Evolutionary conservation across 2,329 filamentous ascomycete genomes (phyloP), one percentile per base, ranked within the genome.

Genomic region (Fusarium sp.): DNA sequence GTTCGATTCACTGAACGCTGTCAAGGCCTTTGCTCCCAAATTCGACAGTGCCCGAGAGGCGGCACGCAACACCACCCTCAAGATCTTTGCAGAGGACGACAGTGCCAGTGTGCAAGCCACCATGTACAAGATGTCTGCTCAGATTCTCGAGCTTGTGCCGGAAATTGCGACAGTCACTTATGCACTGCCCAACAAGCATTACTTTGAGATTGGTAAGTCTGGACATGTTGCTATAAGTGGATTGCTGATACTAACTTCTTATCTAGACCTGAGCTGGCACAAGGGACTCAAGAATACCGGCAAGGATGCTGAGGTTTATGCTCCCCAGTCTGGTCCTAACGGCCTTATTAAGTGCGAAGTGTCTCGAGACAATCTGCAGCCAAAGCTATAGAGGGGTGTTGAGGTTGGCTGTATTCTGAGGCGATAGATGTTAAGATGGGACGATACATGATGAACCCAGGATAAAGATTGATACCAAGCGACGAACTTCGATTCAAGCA

Each of bases 101-200:
- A 97, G 93, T 77, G 93, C 96, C 49, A 97, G 93, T 76, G 96
- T 99, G 27, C 96, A 99, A 84, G 91, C 91, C 76, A 98, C 95
- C 67, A 98, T 99, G 96, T 99, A 98, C 86, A 97, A 98, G 86
- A 99, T 99, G 95, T 91, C 89, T 76, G 92, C 95, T 81, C 86
- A 91, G 81, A 97, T 99, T 74, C 86, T 99, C 57, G 91, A 88
- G 12, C 89, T 86, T 26, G 92, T 91, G 27, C 92, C 94, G 17
- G 85, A 91, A 70, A 88, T 94, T 26, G 88, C 91, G 46, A 86
- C 87, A 26, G 93, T 96, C 44, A 89, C 92, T 76, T 98, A 98
- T 80, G 87, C 91, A 12, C 86, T 99, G 77, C 96, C 96, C 14
- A 99, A 99, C 86, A 98, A 98, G 86, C 96, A 99, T 84, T 98